Percentiles rank a stretch among this genome's conserved stretches.
Conservation (phyloP, 257 asterid species). For the Pogostemon cablin region DNA sequence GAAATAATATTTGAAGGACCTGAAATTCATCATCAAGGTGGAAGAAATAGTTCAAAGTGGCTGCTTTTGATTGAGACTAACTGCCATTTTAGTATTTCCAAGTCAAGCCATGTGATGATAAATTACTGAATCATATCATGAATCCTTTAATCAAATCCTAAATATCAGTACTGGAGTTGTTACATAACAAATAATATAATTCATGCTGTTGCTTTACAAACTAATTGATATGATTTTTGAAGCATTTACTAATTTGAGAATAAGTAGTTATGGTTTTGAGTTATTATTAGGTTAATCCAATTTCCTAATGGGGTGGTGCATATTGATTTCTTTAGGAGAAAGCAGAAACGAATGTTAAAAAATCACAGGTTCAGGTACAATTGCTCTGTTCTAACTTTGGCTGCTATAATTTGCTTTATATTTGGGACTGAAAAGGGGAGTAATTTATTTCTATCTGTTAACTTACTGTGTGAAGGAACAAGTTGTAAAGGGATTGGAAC, state of each 20-base stretch:
- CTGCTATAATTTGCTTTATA: neutral
- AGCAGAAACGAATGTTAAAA: conserved; percentile 26
- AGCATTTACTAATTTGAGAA: neutral
- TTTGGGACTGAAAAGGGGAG: neutral
- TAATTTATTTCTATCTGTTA: neutral
- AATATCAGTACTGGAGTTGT: neutral
- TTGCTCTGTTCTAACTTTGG: neutral
- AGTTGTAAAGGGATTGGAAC: conserved; percentile 35
- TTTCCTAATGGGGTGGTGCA: neutral
- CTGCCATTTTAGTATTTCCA: neutral
- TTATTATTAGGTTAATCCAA: neutral
- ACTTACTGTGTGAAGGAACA: conserved; percentile 35
- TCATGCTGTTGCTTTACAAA: neutral
- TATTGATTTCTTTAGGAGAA: conserved; percentile 41
- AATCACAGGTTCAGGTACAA: conserved; percentile 35
- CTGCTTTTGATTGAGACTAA: neutral
- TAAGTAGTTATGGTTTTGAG: conserved; percentile 21
- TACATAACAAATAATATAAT: neutral
- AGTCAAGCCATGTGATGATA: neutral
- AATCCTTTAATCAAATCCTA: neutral
- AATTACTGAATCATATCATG: neutral
- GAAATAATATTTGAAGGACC: neutral
- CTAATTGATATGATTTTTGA: neutral
- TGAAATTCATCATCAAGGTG: neutral
- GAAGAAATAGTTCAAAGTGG: neutral